Conservation (phyloP, 2,329 filamentous ascomycete species). For the Fusarium sp. region DNA sequence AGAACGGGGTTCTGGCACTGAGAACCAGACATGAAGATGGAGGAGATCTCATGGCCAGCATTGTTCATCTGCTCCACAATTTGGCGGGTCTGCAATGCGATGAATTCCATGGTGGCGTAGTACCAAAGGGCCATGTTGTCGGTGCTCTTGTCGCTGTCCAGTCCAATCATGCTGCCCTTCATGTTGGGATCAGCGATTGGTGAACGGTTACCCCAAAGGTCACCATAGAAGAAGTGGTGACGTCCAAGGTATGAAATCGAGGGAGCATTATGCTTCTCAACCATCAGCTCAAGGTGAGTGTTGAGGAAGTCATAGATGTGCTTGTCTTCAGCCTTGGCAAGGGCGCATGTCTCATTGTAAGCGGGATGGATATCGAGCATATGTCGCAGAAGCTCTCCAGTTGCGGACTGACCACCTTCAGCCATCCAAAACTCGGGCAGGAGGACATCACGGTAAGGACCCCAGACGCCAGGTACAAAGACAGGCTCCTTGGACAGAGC, state of each 20-base stretch:
- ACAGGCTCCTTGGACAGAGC: slow-evolving; percentile 94
- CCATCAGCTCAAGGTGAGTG: slow-evolving; percentile 81
- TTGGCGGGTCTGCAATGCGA: slow-evolving; percentile 94
- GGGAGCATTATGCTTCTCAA: slow-evolving; percentile 74
- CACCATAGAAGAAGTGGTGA: slow-evolving; percentile 98
- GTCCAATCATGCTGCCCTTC: slow-evolving; percentile 87
- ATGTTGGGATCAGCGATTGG: slow-evolving; percentile 93
- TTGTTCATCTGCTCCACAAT: slow-evolving; percentile 95
- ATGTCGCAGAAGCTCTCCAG: slow-evolving; percentile 92
- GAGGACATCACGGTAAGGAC: slow-evolving; percentile 93
- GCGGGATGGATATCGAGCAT: slow-evolving; percentile 95
- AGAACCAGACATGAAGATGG: slow-evolving; percentile 98
- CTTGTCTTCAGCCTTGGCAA: slow-evolving; percentile 82
- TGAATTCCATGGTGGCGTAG: slow-evolving; percentile 97
- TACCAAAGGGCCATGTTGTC: slow-evolving; percentile 92
- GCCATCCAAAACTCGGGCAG: slow-evolving; percentile 96
- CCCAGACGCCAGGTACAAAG: slow-evolving; percentile 96
- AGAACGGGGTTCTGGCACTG: slow-evolving; percentile 96
- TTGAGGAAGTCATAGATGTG: slow-evolving; percentile 98
- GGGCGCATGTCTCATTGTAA: slow-evolving; percentile 80
- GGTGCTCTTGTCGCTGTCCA: slow-evolving; percentile 86
- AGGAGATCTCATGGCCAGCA: slow-evolving; percentile 85
- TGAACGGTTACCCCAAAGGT: slow-evolving; percentile 95
- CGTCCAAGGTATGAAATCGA: slow-evolving; percentile 86
- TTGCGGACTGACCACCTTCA: slow-evolving; percentile 95